Base-by-base conservation (phyloP, 352 stramenopile genomes). In the Globisporangium paroecandrum region DNA sequence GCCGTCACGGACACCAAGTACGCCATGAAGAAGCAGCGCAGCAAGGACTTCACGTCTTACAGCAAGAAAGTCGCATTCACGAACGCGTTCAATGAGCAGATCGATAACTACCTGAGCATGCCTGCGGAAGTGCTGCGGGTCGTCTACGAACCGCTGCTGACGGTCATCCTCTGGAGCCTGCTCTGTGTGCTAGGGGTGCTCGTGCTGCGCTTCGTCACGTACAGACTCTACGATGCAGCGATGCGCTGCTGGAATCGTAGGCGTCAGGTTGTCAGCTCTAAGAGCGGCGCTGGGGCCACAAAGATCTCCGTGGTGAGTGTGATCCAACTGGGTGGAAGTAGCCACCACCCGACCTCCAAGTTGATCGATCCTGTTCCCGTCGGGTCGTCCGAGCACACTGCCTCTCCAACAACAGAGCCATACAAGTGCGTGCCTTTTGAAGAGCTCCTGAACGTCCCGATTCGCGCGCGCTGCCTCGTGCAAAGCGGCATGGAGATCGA, bases 371-470 rank as follows among this genome's bases (percentile, higher is more conserved):
- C 54, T 25, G 32, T 47, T n/a, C 59, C 41, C 20, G 36, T 65
- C 46, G 32, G 25, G 22, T 51, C 51, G 25, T 55, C 58, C 4
- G 20, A 65, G 5, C 29, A 20, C 20, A 12, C 5, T 20, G 10
- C 0, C 22, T 4, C 6, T 65, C 46, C 6, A 63, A 70, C 51
- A 6, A 32, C 59, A 25, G 66, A 72, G 10, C 67, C 75, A 27
- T 89, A 89, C 69, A 69, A 68, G 9, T 73, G 78, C 0, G 66
- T 89, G 24, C 72, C 78, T 8, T 47, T 87, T 1, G 81, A 89
- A 68, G 73, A 84, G 65, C 69, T 85, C 18, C 62, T 87, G 27
- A 76, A 84, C 62, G 51, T 77, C 5, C 75, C 78, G 1, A 85
- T 87, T 41, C 81, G 81, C 38, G 72, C 78, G 22, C 73, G 71